A percentile compares a stretch with the other conserved stretches of the same genome.
Evolutionary conservation across 441 rosid species (phyloP).

Genomic region (Erodium trifolium): DNA sequence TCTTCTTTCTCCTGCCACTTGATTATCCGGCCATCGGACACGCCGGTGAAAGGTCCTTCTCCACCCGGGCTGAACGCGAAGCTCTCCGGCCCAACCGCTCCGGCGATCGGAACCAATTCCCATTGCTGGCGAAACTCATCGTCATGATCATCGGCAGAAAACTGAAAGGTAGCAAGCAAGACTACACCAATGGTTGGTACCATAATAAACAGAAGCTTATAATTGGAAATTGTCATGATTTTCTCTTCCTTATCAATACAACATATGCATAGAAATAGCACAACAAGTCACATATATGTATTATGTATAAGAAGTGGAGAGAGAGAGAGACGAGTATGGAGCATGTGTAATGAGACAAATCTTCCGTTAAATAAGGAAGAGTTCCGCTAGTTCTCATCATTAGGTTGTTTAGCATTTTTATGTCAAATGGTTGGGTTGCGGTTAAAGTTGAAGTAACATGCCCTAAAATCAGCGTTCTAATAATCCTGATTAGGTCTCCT

Average conservation of each 20-base stretch:
- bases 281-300: not conserved
- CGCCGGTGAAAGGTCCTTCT: constrained; percentile 45
- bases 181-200: not conserved
- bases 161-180: not conserved
- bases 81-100: constrained; percentile 47
- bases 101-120: constrained; percentile 24
- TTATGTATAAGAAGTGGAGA: no score
- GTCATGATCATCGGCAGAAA: not conserved
- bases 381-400: no score
- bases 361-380: no score
- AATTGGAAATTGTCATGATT: not conserved
- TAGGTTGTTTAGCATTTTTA: no score
- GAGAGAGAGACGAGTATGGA: no score
- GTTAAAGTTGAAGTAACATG: no score
- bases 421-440: no score
- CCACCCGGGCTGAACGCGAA: constrained; percentile 41
- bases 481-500: no score
- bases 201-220: not conserved
- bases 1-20: constrained; percentile 36
- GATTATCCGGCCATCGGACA: constrained; percentile 48
- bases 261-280: not conserved
- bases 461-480: no score
- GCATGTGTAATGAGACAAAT: no score
- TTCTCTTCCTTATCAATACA: not conserved
- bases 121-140: not conserved